Evolutionary conservation across 352 stramenopile genomes (phyloP).

Genomic region (Phytophthora melonis): DNA sequence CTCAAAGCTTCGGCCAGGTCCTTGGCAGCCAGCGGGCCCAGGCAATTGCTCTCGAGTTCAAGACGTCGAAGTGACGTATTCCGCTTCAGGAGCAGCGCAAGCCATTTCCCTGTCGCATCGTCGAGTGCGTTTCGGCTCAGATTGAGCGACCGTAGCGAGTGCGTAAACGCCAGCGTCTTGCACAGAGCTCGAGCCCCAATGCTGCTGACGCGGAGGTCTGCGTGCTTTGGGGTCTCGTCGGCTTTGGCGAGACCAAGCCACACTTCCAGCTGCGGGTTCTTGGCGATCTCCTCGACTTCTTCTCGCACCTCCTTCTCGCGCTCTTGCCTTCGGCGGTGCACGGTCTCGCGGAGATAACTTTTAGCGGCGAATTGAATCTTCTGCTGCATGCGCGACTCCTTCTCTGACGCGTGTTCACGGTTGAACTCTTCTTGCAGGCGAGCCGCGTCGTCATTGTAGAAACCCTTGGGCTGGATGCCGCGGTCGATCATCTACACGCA

Average conservation of each 20-base stretch:
- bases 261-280: slow-evolving; percentile 74
- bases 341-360: slow-evolving; percentile 80
- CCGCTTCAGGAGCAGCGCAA: slow-evolving; percentile 66
- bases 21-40: slow-evolving; percentile 58
- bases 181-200: slow-evolving; percentile 70
- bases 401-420: slow-evolving; percentile 71
- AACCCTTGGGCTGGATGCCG: slow-evolving; percentile 85
- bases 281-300: slow-evolving; percentile 78
- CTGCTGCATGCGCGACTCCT: slow-evolving; percentile 68
- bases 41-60: slow-evolving; percentile 74
- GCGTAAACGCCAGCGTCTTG: slow-evolving; percentile 76
- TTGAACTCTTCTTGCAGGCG: slow-evolving; percentile 87
- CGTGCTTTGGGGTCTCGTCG: slow-evolving; percentile 63
- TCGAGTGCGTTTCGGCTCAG: slow-evolving; percentile 74
- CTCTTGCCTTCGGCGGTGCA: slow-evolving; percentile 73
- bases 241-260: slow-evolving; percentile 72
- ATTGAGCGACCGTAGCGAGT: slow-evolving; percentile 70
- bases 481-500: slow-evolving; percentile 79
- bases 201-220: slow-evolving; percentile 58
- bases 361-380: slow-evolving; percentile 77
- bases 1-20: slow-evolving; percentile 68
- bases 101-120: slow-evolving; percentile 68
- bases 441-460: slow-evolving; percentile 86
- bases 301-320: slow-evolving; percentile 76
- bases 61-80: slow-evolving; percentile 71